Base-by-base conservation (phyloP, 2,329 filamentous ascomycete species). In the Claviceps arundinis region DNA sequence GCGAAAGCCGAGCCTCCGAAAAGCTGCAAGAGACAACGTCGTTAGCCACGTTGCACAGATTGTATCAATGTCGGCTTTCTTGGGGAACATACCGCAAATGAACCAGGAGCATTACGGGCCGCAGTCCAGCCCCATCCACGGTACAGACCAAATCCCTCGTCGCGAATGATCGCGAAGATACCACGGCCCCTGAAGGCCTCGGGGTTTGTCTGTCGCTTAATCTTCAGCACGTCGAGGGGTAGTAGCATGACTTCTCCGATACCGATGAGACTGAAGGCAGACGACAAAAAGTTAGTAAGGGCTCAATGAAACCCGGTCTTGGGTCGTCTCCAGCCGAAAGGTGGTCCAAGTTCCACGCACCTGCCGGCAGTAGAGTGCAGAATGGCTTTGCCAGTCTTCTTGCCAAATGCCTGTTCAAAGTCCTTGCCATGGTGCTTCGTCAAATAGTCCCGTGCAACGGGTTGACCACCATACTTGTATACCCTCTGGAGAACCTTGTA, bases 401-500 rank as follows among this genome's bases (percentile, higher is more conserved):
- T 90, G 65, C 93, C 93, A 64, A 98, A 98, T 11, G 89, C 81
- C 59, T 76, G 73, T 70, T 97, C 91, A 67, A 98, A 98, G 59
- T 84, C 77, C 61, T 80, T 77, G 60, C 87, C 85, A 66, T 95
- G 84, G 76, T 97, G 78, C 65, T 78, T 71, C 50, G 80, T 78
- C 50, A 98, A 80, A 71, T 85, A 96, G 72, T 98, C 93, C 51
- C 91, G 85, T 41, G 88, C 90, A 62, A 96, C 87, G 45, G 93
- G 93, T 75, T 98, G 93, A 49, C 93, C 93, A 59, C 93, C 93
- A 65, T 96, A 98, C 75, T 98, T 98, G 80, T 98, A 98, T 67
- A 98, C 82, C 69, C 93, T 80, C 79, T 98, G 93, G 52, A 95
- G 81, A 56, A 97, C 77, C 80, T 98, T 98, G 78, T 98, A 98